These are phyloP conservation scores for Trichoderma polysporum DNA, from an alignment of 2,329 filamentous ascomycete genomes.

Conservation along the genomic window DNA sequence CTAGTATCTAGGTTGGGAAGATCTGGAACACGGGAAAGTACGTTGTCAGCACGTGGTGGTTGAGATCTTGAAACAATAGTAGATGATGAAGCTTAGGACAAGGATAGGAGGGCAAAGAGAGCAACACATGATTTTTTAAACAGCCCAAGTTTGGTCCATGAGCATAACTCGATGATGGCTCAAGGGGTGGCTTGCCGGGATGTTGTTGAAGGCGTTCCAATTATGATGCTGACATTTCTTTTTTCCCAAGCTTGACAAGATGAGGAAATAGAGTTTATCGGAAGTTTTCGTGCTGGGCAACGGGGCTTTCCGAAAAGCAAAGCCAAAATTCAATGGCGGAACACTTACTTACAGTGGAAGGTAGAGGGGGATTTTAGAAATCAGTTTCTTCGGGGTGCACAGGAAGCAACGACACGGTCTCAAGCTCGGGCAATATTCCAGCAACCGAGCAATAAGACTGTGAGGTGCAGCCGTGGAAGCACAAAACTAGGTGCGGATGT, in stretches of 20 bases:
- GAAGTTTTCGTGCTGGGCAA: neutral
- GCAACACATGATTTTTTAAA: slow-evolving; percentile 10
- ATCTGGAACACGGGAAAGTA: slow-evolving; percentile 17
- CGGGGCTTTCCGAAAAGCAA: neutral
- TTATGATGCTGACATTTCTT: neutral
- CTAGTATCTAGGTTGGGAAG: slow-evolving; percentile 11
- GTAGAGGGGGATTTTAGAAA: neutral
- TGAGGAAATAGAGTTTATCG: neutral
- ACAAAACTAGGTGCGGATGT: slow-evolving; percentile 4
- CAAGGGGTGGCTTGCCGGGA: neutral
- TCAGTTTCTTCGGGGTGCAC: slow-evolving; percentile 6
- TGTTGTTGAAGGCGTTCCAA: neutral
- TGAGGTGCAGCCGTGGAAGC: slow-evolving; percentile 23
- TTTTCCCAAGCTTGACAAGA: neutral
- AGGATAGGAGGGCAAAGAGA: neutral
- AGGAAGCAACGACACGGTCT: slow-evolving; percentile 22
- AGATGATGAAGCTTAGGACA: neutral
- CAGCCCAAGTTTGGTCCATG: neutral
- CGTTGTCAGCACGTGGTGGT: slow-evolving; percentile 18
- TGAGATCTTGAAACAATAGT: neutral
- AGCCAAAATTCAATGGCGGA: neutral
- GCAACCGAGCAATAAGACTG: slow-evolving; percentile 34
- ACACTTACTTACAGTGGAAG: slow-evolving; percentile 22
- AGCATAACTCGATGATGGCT: neutral
- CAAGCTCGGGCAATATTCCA: slow-evolving; percentile 42